phyloP scores from a whole-genome alignment of 2,329 filamentous ascomycete species.

The Aspergillus terreus region DNA sequence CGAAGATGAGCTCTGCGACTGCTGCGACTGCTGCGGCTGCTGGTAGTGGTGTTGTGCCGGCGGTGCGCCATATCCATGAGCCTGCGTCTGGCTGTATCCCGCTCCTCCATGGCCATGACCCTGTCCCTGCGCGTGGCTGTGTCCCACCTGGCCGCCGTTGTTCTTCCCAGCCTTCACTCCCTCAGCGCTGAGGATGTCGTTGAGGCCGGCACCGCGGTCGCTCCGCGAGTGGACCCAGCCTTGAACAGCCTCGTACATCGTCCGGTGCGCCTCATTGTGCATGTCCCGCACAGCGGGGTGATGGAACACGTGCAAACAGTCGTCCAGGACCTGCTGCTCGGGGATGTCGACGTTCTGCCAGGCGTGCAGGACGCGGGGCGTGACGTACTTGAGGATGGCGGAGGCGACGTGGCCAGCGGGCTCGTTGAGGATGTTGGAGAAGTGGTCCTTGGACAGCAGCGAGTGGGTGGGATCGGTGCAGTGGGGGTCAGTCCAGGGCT shows the following conservation, averaged over 20 bases:
- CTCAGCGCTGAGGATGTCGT: conserved; percentile 73
- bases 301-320: conserved; percentile 81
- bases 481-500: conserved; percentile 72
- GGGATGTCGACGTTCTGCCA: conserved; percentile 86
- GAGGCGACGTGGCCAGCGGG: conserved; percentile 71
- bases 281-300: conserved; percentile 81
- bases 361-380: conserved; percentile 82
- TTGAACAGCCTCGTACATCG: conserved; percentile 85
- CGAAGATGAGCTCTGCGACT: conserved; percentile 23
- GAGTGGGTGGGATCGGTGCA: conserved; percentile 79
- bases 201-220: conserved; percentile 63
- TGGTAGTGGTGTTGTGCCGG: no score
- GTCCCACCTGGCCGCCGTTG: conserved; percentile 27
- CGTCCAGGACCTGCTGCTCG: conserved; percentile 76
- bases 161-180: conserved; percentile 82
- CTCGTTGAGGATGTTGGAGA: conserved; percentile 73
- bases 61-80: conserved; percentile 15
- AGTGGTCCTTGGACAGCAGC: conserved; percentile 80
- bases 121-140: conserved; percentile 27
- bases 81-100: conserved; percentile 14
- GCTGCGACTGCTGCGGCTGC: conserved; percentile 19
- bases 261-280: conserved; percentile 71
- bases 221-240: conserved; percentile 71
- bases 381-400: conserved; percentile 78
- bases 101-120: conserved; percentile 23